Conservation (phyloP, 2,329 filamentous ascomycete genomes). For the Aspergillus clavatus region DNA sequence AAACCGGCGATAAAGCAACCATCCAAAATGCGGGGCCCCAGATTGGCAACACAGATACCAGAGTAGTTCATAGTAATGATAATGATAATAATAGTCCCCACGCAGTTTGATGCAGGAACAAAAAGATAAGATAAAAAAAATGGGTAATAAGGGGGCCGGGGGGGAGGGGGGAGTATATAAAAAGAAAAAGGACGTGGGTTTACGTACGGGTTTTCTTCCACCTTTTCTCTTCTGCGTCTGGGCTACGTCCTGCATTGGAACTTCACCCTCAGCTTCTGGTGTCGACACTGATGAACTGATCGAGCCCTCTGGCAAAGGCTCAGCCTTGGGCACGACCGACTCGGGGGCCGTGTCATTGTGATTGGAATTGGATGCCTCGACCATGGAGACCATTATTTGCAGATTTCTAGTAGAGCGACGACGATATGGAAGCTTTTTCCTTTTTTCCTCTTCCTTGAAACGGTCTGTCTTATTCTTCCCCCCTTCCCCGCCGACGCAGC, state of each 20-base stretch:
- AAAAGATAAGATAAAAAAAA: constrained; percentile 9
- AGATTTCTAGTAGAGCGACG: constrained; percentile 2
- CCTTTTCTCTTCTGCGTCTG: constrained; percentile 85
- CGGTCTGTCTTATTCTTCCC: constrained; percentile 9
- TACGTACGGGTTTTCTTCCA: constrained; percentile 87
- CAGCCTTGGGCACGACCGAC: constrained; percentile 39
- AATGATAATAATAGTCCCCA: no score
- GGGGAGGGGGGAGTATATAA: no score
- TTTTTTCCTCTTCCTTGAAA: constrained; percentile 4
- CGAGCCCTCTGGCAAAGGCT: constrained; percentile 39
- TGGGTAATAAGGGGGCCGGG: constrained; percentile 11
- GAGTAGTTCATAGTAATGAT: background rate
- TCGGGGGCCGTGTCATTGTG: constrained; percentile 40
- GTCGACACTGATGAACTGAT: constrained; percentile 44
- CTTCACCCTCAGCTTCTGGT: constrained; percentile 42
- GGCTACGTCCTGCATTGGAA: constrained; percentile 39
- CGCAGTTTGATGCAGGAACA: no score
- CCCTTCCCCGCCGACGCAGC: constrained; percentile 7
- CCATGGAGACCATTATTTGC: constrained; percentile 42
- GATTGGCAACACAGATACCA: constrained; percentile 14
- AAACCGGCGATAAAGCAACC: constrained; percentile 18
- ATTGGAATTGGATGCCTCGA: constrained; percentile 36
- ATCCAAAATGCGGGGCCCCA: constrained; percentile 28
- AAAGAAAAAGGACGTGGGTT: constrained; percentile 9
- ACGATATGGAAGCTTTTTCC: background rate